Evolutionary conservation across 2,329 filamentous ascomycete genomes (phyloP), one percentile per base, ranked within the genome.

Genomic region (Aspergillus alliaceus): DNA sequence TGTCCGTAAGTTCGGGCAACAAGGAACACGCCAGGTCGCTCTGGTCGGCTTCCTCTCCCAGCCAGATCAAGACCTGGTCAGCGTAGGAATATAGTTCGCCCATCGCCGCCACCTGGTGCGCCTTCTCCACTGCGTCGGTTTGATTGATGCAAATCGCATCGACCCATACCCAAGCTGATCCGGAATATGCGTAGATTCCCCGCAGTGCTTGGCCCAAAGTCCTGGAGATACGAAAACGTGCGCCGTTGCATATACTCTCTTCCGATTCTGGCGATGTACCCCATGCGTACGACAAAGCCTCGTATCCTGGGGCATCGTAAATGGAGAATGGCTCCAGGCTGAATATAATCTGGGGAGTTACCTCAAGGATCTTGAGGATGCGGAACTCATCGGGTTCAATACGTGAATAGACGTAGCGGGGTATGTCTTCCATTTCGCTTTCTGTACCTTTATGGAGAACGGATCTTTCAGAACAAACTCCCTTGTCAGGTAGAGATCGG

Each of bases 401-500:
- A 18, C 2, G 8, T 0, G 35, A 20, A 39, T 39, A 39, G 18
- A 20, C 9, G n/a, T 39, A 20, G n/a, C 3, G 0, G 35, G 8
- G 18, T 6, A 6, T 39, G 0, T 20, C 1, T 20, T 11, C 7
- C 35, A 37, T 37, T 9, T 1, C 0, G 0, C 4, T 9, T 20
- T 37, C n/a, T 9, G 11, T 37, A 11, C 18, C 11, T n/a, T 20
- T 1, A 9, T 11, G n/a, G n/a, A 2, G 34, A n/a, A n/a, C n/a
- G n/a, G n/a, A n/a, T n/a, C n/a, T n/a, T n/a, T n/a, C n/a, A n/a
- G n/a, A n/a, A n/a, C n/a, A n/a, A n/a, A n/a, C n/a, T n/a, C n/a
- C n/a, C n/a, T n/a, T n/a, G n/a, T n/a, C 7, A 18, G n/a, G 7
- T 0, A 20, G n/a, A 20, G n/a, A 20, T 0, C 3, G n/a, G 11